phyloP scores from a whole-genome alignment of 768 basidiomycete species.

The Rhizopogon vulgaris region DNA sequence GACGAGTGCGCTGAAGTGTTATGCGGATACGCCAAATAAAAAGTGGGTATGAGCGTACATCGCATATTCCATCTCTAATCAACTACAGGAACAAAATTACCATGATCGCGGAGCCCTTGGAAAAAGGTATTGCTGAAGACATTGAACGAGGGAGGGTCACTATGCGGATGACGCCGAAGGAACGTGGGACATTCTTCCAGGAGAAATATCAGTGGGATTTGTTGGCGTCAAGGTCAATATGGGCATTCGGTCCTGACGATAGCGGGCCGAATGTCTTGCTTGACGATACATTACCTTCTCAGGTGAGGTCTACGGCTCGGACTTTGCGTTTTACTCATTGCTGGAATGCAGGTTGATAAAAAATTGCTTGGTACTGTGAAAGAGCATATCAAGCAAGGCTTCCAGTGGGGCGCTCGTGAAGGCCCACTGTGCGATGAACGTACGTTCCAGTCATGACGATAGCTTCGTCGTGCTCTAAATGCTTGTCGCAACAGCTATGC shows the following conservation, averaged over 20 bases:
- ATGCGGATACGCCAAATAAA: slow-evolving; percentile 99
- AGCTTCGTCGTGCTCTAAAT: background rate
- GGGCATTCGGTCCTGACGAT: slow-evolving; percentile 99
- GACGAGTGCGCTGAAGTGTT: slow-evolving; percentile 96
- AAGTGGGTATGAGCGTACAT: slow-evolving; percentile 51
- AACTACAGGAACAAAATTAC: slow-evolving; percentile 85
- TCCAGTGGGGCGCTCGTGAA: slow-evolving; percentile 98
- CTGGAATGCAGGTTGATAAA: slow-evolving; percentile 70
- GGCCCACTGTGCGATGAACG: slow-evolving; percentile 98
- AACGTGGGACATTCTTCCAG: slow-evolving; percentile 93
- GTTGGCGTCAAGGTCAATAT: slow-evolving; percentile 94
- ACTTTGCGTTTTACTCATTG: background rate
- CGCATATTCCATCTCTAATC: slow-evolving; percentile 2
- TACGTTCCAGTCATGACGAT: slow-evolving; percentile 40
- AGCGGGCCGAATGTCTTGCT: slow-evolving; percentile 89
- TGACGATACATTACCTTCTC: slow-evolving; percentile 94
- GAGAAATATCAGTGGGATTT: slow-evolving; percentile 98
- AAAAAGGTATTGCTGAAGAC: slow-evolving; percentile 93
- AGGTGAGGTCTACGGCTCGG: slow-evolving; percentile 39
- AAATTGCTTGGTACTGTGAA: slow-evolving; percentile 83
- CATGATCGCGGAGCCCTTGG: slow-evolving; percentile 98
- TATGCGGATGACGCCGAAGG: slow-evolving; percentile 93
- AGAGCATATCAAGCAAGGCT: slow-evolving; percentile 97
- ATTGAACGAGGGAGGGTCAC: slow-evolving; percentile 89
- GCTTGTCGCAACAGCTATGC: slow-evolving; percentile 62